Evolutionary conservation across 2,329 filamentous ascomycete genomes (phyloP).

Genomic region (Ascochyta rabiei): DNA sequence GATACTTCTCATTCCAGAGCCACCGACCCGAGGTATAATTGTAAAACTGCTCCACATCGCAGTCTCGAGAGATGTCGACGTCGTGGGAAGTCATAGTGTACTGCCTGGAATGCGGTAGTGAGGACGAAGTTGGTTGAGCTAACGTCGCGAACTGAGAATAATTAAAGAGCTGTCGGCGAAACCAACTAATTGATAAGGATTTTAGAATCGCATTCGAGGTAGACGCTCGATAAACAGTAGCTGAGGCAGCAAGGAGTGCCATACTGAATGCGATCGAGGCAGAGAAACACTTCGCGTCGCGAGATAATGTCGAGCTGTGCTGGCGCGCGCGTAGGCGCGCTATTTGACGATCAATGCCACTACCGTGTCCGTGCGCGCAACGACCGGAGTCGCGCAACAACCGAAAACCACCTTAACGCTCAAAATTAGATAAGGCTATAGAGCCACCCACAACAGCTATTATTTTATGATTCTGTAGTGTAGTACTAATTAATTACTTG

Average conservation of each 20-base stretch:
- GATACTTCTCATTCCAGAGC: slow-evolving; percentile 26
- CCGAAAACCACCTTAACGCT: no score
- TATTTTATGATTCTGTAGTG: no score
- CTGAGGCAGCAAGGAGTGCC: not conserved
- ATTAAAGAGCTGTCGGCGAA: slow-evolving; percentile 18
- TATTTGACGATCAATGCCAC: not conserved
- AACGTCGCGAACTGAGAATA: slow-evolving; percentile 14
- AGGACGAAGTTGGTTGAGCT: slow-evolving; percentile 13
- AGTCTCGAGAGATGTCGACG: slow-evolving; percentile 49
- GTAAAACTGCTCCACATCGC: slow-evolving; percentile 48
- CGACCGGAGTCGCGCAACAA: no score
- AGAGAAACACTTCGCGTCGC: not conserved
- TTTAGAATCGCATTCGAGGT: slow-evolving; percentile 3
- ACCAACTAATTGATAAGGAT: slow-evolving; percentile 14
- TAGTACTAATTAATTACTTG: no score
- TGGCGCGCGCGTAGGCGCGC: not conserved
- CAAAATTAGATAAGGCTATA: no score
- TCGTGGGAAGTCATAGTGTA: slow-evolving; percentile 18
- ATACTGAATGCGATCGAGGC: slow-evolving; percentile 5
- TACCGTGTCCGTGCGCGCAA: no score
- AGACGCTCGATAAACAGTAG: not conserved
- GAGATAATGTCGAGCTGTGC: not conserved
- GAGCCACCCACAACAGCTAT: no score
- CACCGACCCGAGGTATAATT: slow-evolving; percentile 25
- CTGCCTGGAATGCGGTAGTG: slow-evolving; percentile 12